Conservation (phyloP, 192 early-diverging fungal species). For the Mortierella hygrophila region DNA sequence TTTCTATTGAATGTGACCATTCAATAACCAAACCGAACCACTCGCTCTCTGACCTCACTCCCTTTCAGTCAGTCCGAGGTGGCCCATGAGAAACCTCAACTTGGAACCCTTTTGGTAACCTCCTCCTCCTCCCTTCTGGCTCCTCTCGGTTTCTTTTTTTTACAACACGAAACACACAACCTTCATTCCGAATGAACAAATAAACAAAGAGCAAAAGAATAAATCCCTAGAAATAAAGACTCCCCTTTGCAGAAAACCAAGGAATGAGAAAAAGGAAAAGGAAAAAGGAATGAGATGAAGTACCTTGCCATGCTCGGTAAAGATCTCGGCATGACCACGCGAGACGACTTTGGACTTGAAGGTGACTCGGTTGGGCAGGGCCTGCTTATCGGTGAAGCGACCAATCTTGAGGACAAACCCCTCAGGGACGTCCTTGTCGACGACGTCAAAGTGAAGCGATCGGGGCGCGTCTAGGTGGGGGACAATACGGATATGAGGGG, state of each 20-base stretch:
- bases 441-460: constrained; percentile 68
- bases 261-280: background rate
- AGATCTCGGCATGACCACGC: constrained; percentile 94
- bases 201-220: background rate
- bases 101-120: background rate
- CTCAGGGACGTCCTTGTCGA: constrained; percentile 71
- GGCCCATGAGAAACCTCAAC: background rate
- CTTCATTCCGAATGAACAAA: background rate
- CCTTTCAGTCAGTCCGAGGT: constrained; percentile 2
- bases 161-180: background rate
- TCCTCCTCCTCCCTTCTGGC: background rate
- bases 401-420: constrained; percentile 77
- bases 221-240: background rate
- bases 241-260: background rate
- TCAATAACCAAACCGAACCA: background rate
- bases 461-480: constrained; percentile 66
- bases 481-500: constrained; percentile 68
- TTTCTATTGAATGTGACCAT: background rate
- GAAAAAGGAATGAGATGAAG: background rate
- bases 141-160: background rate
- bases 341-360: constrained; percentile 96
- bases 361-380: constrained; percentile 76
- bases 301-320: constrained; percentile 81
- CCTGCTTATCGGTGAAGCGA: constrained; percentile 77
- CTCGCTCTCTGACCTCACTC: background rate